Percentiles rank a stretch among this genome's conserved stretches.
These are phyloP conservation scores for Warburgia ugandensis DNA, from an alignment of 164 flowering plant genomes.

Conservation along the genomic window DNA sequence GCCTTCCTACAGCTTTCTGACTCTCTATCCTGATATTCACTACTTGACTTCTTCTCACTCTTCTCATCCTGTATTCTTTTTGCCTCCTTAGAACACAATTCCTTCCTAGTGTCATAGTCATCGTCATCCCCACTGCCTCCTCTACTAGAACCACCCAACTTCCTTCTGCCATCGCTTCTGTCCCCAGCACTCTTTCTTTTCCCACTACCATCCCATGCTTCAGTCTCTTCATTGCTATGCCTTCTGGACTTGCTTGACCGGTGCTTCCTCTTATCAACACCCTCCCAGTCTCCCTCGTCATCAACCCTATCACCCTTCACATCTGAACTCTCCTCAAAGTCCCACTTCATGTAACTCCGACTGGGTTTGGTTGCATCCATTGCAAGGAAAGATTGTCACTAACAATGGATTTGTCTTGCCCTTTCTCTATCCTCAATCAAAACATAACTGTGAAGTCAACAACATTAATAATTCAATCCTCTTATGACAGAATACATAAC, in stretches of 20 bases:
- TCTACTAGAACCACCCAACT: slow-evolving; percentile 49
- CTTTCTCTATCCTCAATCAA: no score
- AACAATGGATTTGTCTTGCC: no score
- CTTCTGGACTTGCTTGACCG: slow-evolving; percentile 65
- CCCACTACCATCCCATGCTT: slow-evolving; percentile 50
- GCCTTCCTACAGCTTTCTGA: slow-evolving; percentile 45
- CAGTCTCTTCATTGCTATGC: slow-evolving; percentile 54
- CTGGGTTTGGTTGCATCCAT: slow-evolving; percentile 60
- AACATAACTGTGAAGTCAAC: no score
- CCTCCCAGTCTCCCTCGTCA: slow-evolving; percentile 74
- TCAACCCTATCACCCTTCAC: slow-evolving; percentile 41
- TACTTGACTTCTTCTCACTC: slow-evolving; percentile 61
- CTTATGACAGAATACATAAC: no score
- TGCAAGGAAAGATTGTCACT: no score
- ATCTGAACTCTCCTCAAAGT: slow-evolving; percentile 39
- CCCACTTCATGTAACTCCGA: slow-evolving; percentile 44
- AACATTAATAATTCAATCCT: no score
- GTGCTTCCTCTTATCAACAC: slow-evolving; percentile 65
- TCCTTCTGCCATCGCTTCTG: slow-evolving; percentile 60
- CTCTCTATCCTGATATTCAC: slow-evolving; percentile 73
- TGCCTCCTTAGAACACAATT: slow-evolving; percentile 44
- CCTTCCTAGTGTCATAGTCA: slow-evolving; percentile 59
- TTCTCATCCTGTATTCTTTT: slow-evolving; percentile 72
- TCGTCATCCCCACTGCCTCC: slow-evolving; percentile 60
- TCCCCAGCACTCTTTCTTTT: slow-evolving; percentile 54